phyloP scores from a whole-genome alignment of 345 rosid genomes.

The Acer yangbiense region DNA sequence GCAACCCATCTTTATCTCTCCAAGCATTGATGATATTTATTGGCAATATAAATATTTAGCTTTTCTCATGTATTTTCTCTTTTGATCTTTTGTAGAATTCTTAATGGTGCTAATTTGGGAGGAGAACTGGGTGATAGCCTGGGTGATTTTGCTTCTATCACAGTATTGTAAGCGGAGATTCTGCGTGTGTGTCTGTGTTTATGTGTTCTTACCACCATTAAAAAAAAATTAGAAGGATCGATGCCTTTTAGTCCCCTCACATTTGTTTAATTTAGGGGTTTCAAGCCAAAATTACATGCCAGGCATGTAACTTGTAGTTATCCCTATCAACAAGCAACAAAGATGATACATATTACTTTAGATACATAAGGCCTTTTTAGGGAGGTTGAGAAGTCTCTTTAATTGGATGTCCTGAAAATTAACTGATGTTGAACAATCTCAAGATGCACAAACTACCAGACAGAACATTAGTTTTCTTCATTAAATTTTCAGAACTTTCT shows the following conservation, averaged over 20 bases:
- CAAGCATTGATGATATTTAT: not conserved
- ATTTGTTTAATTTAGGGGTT: not conserved
- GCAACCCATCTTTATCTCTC: not conserved
- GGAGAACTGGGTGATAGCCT: slow-evolving; percentile 86
- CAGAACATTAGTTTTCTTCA: not conserved
- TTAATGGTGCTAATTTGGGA: slow-evolving; percentile 89
- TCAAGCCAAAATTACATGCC: not conserved
- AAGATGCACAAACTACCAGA: not conserved
- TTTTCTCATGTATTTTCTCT: not conserved
- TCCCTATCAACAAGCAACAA: not conserved
- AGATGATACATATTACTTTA: not conserved
- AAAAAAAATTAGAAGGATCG: not conserved
- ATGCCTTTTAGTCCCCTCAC: not conserved
- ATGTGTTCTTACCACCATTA: not conserved
- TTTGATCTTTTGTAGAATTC: slow-evolving; percentile 47
- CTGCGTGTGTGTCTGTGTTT: not conserved
- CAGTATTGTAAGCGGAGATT: slow-evolving; percentile 60
- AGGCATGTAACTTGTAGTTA: not conserved
- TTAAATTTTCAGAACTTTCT: not conserved
- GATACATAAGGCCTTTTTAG: slow-evolving; percentile 1
- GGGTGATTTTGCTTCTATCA: slow-evolving; percentile 66
- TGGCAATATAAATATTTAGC: not conserved
- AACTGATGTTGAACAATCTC: not conserved
- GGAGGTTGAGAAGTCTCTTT: slow-evolving; percentile 7
- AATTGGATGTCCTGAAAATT: not conserved